A percentile compares a stretch with the other conserved stretches of the same genome.
phyloP scores from a whole-genome alignment of 2,329 filamentous ascomycete genomes.

The Penicillium sp. region DNA sequence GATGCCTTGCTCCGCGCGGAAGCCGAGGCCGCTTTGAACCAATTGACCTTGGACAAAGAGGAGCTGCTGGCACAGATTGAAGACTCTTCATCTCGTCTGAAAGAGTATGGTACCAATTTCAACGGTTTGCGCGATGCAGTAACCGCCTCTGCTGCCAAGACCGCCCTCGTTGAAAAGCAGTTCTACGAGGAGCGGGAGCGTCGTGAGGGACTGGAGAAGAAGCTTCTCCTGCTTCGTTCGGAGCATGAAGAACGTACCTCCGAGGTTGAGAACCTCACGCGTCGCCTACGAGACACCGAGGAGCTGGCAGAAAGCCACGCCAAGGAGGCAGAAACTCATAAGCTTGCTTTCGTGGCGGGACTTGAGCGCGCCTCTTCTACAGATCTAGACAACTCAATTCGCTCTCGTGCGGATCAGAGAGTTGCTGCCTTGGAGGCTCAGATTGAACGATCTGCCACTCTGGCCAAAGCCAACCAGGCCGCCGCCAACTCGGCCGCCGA shows the following conservation, averaged over 20 bases:
- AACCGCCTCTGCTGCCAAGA: conserved; percentile 74
- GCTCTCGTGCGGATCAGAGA: conserved; percentile 54
- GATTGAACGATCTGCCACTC: conserved; percentile 70
- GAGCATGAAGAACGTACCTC: conserved; percentile 80
- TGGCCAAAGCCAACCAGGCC: conserved; percentile 85
- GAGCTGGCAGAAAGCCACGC: conserved; percentile 86
- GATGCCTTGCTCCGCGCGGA: conserved; percentile 77
- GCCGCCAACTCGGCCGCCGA: conserved; percentile 86
- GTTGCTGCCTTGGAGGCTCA: conserved; percentile 76
- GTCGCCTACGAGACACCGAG: conserved; percentile 80
- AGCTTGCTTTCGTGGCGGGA: conserved; percentile 77
- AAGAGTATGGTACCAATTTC: conserved; percentile 71
- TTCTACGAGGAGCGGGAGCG: conserved; percentile 75
- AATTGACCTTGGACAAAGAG: conserved; percentile 83
- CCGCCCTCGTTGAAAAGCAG: conserved; percentile 73
- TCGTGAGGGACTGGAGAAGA: conserved; percentile 73
- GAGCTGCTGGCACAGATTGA: conserved; percentile 71
- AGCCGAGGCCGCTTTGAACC: conserved; percentile 69
- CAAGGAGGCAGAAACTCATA: conserved; percentile 82
- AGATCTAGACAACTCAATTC: conserved; percentile 38
- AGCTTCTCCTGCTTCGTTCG: conserved; percentile 72
- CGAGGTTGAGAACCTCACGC: conserved; percentile 73
- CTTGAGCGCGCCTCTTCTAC: conserved; percentile 68
- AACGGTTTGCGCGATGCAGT: conserved; percentile 76
- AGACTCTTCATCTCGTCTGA: conserved; percentile 65